Evolutionary conservation across 2,329 filamentous ascomycete species (phyloP).

Genomic region (Penicillium sp.): DNA sequence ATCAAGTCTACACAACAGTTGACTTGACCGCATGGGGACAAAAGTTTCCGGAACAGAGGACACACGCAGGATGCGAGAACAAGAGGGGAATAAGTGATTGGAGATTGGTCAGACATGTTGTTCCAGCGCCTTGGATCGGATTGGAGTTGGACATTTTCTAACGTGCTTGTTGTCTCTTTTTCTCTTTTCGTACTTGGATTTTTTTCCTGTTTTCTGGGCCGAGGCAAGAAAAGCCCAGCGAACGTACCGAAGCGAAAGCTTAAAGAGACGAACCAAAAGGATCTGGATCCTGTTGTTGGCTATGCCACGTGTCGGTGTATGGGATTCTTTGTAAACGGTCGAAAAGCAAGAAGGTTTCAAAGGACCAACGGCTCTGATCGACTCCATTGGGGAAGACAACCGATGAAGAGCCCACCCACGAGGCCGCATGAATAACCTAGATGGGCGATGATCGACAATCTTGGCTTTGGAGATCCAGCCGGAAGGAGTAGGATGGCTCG

Average conservation of each 20-base stretch:
- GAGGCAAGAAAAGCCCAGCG: no score
- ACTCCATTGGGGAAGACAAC: conserved; percentile 11
- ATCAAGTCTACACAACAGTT: conserved; percentile 6
- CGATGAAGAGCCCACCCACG: conserved; percentile 5
- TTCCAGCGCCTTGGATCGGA: no score
- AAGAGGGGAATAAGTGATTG: background rate
- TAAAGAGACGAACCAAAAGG: no score
- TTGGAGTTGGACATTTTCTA: conserved; percentile 1
- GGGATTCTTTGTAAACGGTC: no score
- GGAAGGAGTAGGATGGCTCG: conserved; percentile 1
- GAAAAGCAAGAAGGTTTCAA: conserved; percentile 10
- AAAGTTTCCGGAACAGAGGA: conserved; percentile 1
- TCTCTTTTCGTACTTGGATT: no score
- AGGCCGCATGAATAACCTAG: conserved; percentile 8
- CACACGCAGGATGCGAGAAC: background rate
- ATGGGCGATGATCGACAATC: conserved; percentile 16
- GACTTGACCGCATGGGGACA: conserved; percentile 5
- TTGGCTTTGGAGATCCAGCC: conserved; percentile 8
- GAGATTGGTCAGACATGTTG: background rate
- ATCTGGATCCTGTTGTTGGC: no score
- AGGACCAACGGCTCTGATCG: conserved; percentile 16
- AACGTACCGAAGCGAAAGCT: no score
- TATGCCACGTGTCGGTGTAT: conserved; percentile 1
- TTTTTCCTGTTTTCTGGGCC: no score
- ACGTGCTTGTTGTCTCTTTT: no score